Evolutionary conservation across 163 green algal genomes (phyloP).

Genomic region (Scenedesmus sp.): DNA sequence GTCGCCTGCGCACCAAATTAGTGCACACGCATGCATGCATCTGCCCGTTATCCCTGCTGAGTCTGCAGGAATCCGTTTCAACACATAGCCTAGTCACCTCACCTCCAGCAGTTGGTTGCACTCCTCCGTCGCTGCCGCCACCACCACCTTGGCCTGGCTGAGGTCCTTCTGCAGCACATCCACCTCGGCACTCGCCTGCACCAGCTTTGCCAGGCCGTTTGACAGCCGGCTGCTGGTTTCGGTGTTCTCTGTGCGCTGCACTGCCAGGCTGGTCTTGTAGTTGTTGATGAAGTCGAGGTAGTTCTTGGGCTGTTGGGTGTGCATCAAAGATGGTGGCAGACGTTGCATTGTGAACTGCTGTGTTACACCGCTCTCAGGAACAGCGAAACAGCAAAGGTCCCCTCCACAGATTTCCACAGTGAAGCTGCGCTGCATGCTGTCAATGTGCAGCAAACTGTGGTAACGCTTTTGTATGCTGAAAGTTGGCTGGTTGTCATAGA

Average conservation of each 20-base stretch:
- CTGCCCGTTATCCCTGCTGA: not conserved
- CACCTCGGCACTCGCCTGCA: constrained; percentile 88
- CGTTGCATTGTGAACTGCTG: not conserved
- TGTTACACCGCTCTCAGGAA: not conserved
- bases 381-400: not conserved
- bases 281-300: constrained; percentile 94
- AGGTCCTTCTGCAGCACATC: constrained; percentile 89
- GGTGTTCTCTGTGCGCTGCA: constrained; percentile 72
- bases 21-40: not conserved
- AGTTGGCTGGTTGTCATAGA: too few species aligned
- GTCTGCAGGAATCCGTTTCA: not conserved
- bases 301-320: constrained; percentile 87
- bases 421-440: too few species aligned
- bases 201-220: constrained; percentile 88
- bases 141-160: constrained; percentile 85
- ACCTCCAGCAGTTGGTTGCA: constrained; percentile 87
- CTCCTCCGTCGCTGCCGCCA: constrained; percentile 85
- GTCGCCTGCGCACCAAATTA: too few species aligned
- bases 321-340: not conserved
- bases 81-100: not conserved
- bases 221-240: constrained; percentile 80
- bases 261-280: constrained; percentile 79
- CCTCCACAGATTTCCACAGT: not conserved
- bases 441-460: too few species aligned
- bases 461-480: too few species aligned